phyloP scores from a whole-genome alignment of 768 basidiomycete species.

The Multifurca ochricompacta region DNA sequence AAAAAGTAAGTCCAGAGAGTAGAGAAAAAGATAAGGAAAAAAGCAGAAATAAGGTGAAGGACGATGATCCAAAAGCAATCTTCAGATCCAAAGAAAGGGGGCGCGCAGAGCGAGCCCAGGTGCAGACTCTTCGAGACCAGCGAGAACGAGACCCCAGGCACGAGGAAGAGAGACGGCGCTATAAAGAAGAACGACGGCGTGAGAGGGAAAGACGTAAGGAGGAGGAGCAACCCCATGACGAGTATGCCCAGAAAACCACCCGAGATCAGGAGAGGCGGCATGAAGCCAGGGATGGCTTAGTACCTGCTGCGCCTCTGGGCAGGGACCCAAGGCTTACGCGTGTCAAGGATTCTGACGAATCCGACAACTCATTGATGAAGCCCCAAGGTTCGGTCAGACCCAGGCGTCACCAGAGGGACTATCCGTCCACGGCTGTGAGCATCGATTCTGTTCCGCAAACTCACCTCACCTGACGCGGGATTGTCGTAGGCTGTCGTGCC shows the following conservation, averaged over 20 bases:
- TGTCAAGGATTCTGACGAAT: slow-evolving; percentile 21
- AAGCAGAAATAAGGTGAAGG: slow-evolving; percentile 1
- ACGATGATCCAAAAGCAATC: slow-evolving; percentile 2
- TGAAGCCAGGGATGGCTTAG: slow-evolving; percentile 19
- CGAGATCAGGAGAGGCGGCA: slow-evolving; percentile 14
- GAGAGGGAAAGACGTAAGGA: slow-evolving; percentile 21
- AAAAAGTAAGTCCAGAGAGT: slow-evolving; percentile 21
- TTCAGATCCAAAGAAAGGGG: slow-evolving; percentile 21
- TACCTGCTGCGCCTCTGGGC: slow-evolving; percentile 9
- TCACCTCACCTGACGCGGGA: background rate
- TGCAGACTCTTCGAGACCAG: slow-evolving; percentile 20
- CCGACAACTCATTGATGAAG: slow-evolving; percentile 19
- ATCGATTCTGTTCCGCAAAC: background rate
- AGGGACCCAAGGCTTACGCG: slow-evolving; percentile 19
- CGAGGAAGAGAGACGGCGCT: slow-evolving; percentile 16
- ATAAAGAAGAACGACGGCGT: slow-evolving; percentile 20
- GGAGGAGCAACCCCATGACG: slow-evolving; percentile 19
- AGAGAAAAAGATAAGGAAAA: slow-evolving; percentile 12
- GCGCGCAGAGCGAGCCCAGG: slow-evolving; percentile 16
- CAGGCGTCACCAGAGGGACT: slow-evolving; percentile 17
- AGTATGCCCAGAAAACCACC: slow-evolving; percentile 1
- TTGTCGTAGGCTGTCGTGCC: slow-evolving; percentile 6
- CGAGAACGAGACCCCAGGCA: slow-evolving; percentile 6
- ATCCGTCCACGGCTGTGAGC: background rate
- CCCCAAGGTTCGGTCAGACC: slow-evolving; percentile 4